These are phyloP conservation scores for Peronospora belbahrii DNA, from an alignment of 352 stramenopile species.

Conservation along the genomic window DNA sequence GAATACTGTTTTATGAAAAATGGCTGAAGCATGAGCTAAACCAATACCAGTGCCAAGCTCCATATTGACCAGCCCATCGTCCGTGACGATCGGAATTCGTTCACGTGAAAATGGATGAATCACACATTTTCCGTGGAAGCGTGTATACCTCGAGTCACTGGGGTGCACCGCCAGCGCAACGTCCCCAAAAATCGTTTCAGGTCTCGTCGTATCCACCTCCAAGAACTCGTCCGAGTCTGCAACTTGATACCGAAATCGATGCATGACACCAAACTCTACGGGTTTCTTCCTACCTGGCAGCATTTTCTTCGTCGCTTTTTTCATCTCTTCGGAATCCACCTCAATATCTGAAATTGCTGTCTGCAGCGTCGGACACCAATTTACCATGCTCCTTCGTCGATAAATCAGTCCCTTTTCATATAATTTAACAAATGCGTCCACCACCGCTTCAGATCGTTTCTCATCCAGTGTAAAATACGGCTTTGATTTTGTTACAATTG, in stretches of 20 bases:
- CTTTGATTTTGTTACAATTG: conserved; percentile 93
- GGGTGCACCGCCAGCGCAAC: conserved; percentile 97
- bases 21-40: conserved; percentile 5
- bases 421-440: conserved; percentile 79
- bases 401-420: conserved; percentile 97
- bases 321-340: conserved; percentile 97
- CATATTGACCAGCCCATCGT: conserved; percentile 97
- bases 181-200: conserved; percentile 99
- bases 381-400: conserved; percentile 93
- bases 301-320: conserved; percentile 70
- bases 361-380: conserved; percentile 96
- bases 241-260: conserved; percentile 70
- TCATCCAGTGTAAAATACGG: conserved; percentile 98
- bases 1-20: background rate
- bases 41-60: conserved; percentile 94
- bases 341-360: conserved; percentile 94
- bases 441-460: conserved; percentile 73
- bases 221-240: conserved; percentile 64
- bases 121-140: conserved; percentile 93
- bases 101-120: conserved; percentile 90
- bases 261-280: conserved; percentile 83
- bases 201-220: conserved; percentile 94
- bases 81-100: conserved; percentile 92
- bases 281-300: conserved; percentile 61
- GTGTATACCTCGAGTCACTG: conserved; percentile 90